A percentile compares a stretch with the other conserved stretches of the same genome.
Conservation (phyloP, 768 basidiomycete genomes). For the Clavaria fumosa region DNA sequence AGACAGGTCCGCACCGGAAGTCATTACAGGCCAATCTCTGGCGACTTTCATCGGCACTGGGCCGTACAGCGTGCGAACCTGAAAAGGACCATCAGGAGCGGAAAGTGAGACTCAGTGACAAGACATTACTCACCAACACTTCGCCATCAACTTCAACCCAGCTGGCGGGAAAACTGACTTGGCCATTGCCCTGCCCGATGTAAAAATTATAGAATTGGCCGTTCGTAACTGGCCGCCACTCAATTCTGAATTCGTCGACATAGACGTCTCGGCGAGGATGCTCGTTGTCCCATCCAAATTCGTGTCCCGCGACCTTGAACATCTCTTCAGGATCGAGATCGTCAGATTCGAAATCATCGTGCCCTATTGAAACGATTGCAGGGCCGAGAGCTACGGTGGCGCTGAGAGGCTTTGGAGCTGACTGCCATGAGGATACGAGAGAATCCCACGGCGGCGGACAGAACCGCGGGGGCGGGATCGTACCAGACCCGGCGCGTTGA, state of each 20-base stretch:
- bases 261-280: conserved; percentile 46
- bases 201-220: conserved; percentile 69
- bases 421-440: conserved; percentile 33
- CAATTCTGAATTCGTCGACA: conserved; percentile 59
- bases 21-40: conserved; percentile 72
- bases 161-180: conserved; percentile 45
- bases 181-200: conserved; percentile 24
- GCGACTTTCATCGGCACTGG: conserved; percentile 66
- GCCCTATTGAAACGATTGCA: conserved; percentile 50
- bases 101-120: neutral
- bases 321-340: conserved; percentile 28
- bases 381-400: conserved; percentile 43
- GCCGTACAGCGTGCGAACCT: conserved; percentile 82
- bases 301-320: conserved; percentile 34
- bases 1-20: conserved; percentile 63
- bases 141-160: conserved; percentile 48
- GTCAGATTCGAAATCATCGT: conserved; percentile 65
- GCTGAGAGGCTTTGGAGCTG: conserved; percentile 26
- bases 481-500: conserved; percentile 64
- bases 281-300: conserved; percentile 96
- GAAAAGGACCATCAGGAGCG: neutral
- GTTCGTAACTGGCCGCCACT: conserved; percentile 80
- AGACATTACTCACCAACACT: conserved; percentile 26
- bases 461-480: conserved; percentile 67
- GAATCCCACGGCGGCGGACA: conserved; percentile 54